Evolutionary conservation across 352 stramenopile species (phyloP).

Genomic region (Globisporangium alternatum): DNA sequence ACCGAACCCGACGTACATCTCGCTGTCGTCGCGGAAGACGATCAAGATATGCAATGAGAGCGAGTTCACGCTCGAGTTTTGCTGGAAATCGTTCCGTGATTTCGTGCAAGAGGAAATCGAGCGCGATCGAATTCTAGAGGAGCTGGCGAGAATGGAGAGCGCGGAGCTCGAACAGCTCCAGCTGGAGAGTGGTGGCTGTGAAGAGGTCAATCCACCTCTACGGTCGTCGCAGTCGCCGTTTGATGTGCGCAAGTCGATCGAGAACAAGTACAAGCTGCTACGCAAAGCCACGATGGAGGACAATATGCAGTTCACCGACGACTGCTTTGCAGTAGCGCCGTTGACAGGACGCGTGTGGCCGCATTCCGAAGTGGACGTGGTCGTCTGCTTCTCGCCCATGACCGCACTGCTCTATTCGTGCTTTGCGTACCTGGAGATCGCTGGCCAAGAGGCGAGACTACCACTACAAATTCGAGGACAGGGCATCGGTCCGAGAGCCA

Average conservation of each 20-base stretch:
- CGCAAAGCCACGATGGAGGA: conserved; percentile 88
- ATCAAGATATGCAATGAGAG: conserved; percentile 93
- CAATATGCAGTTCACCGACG: conserved; percentile 93
- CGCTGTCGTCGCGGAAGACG: conserved; percentile 84
- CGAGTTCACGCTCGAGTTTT: conserved; percentile 90
- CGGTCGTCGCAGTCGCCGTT: conserved; percentile 46
- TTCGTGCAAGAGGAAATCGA: conserved; percentile 76
- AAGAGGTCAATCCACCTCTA: conserved; percentile 20
- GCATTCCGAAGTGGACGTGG: conserved; percentile 89
- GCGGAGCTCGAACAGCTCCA: conserved; percentile 69
- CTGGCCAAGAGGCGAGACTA: conserved; percentile 85
- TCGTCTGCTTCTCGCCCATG: conserved; percentile 86
- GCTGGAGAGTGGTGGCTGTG: conserved; percentile 23
- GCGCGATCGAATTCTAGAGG: conserved; percentile 69
- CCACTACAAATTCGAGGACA: conserved; percentile 87
- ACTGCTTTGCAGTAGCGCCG: conserved; percentile 90
- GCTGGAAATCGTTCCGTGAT: conserved; percentile 90
- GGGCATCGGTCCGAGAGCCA: conserved; percentile 91
- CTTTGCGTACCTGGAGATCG: conserved; percentile 86
- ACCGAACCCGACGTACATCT: conserved; percentile 90
- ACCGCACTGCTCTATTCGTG: conserved; percentile 82
- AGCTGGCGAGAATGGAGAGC: conserved; percentile 83
- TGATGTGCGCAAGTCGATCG: conserved; percentile 57
- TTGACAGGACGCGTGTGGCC: conserved; percentile 90
- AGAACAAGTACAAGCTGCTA: conserved; percentile 91